A percentile compares a stretch with the other conserved stretches of the same genome.
Conservation (phyloP, 257 asterid genomes). For the Prunella vulgaris region DNA sequence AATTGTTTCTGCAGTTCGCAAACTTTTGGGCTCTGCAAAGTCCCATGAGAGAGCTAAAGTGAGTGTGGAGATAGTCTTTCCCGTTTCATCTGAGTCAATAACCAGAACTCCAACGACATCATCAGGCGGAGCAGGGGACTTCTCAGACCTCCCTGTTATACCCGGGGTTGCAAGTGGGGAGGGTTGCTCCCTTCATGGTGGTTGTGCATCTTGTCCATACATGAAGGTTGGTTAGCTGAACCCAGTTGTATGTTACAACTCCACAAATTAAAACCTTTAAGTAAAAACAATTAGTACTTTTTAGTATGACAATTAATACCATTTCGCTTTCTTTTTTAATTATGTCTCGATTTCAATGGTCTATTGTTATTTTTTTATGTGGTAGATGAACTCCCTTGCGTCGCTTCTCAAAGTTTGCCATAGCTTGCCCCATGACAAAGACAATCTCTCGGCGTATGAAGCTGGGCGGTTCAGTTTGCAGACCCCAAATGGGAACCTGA, state of each 20-base stretch:
- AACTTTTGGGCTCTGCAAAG: constrained; percentile 42
- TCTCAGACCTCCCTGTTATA: constrained; percentile 42
- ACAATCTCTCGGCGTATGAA: constrained; percentile 57
- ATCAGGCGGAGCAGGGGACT: constrained; percentile 32
- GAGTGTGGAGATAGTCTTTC: constrained; percentile 84
- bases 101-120: constrained; percentile 49
- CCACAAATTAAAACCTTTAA: neutral
- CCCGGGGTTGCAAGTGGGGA: constrained; percentile 97
- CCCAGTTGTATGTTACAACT: too few relatives aligned
- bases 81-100: constrained; percentile 87
- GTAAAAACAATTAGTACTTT: too few relatives aligned
- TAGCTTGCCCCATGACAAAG: constrained; percentile 55
- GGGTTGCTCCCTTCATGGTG: constrained; percentile 99
- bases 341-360: neutral
- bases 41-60: constrained; percentile 44
- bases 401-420: constrained; percentile 75
- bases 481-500: constrained; percentile 77
- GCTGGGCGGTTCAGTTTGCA: constrained; percentile 74
- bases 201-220: constrained; percentile 98
- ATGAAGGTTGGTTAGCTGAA: constrained; percentile 91
- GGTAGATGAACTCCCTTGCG: constrained; percentile 85
- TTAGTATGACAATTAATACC: neutral
- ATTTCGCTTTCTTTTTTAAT: neutral
- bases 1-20: constrained; percentile 72
- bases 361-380: neutral